Evolutionary conservation across 2,329 filamentous ascomycete genomes (phyloP).

Genomic region (Chaetomium sp.): DNA sequence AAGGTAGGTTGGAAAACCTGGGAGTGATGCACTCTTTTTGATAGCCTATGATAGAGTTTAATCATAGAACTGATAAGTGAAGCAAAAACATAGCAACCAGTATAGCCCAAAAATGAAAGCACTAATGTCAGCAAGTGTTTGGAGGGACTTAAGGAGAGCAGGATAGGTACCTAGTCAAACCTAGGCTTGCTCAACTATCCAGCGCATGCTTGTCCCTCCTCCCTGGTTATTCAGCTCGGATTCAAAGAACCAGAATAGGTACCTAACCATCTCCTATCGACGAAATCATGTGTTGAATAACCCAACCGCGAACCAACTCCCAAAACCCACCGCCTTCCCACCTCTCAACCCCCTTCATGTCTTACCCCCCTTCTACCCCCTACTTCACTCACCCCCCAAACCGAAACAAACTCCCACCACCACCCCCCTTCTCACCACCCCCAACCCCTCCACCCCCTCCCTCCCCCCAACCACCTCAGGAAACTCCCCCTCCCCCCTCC

Average conservation of each 20-base stretch:
- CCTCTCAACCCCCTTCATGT: too few species aligned
- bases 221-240: neutral
- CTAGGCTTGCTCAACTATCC: neutral
- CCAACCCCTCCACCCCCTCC: neutral
- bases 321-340: too few species aligned
- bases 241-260: neutral
- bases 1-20: neutral
- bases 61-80: neutral
- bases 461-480: neutral
- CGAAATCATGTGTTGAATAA: neutral
- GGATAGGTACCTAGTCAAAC: neutral
- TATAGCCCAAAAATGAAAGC: too few species aligned
- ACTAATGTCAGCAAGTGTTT: neutral
- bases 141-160: neutral
- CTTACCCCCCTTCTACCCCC: neutral
- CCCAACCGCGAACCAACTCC: neutral
- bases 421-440: neutral
- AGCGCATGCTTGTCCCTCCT: neutral
- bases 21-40: neutral
- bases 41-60: too few species aligned
- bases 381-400: neutral
- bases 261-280: neutral
- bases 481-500: constrained; percentile 4
- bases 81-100: too few species aligned
- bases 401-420: neutral